Conservation (phyloP, 768 basidiomycete genomes). For the Boletus rufocinnamomeus region DNA sequence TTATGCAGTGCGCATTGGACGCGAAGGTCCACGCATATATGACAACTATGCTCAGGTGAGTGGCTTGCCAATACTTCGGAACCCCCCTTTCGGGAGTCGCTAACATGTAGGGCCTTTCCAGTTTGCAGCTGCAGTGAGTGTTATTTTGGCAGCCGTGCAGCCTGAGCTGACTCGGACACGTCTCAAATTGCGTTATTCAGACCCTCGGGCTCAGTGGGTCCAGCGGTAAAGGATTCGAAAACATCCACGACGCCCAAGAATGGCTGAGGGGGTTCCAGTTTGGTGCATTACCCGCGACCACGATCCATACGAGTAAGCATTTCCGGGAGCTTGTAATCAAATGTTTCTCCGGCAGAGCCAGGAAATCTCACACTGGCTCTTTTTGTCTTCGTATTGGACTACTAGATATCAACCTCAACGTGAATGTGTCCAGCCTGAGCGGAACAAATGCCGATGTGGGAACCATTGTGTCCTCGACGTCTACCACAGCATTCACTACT, state of each 20-base stretch:
- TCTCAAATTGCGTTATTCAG: conserved; percentile 14
- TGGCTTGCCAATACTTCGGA: background rate
- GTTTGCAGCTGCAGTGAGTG: conserved; percentile 30
- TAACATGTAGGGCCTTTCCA: conserved; percentile 8
- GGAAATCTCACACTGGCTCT: background rate
- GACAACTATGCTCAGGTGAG: conserved; percentile 32
- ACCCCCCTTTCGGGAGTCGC: background rate
- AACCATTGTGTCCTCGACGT: conserved; percentile 4
- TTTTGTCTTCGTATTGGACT: background rate
- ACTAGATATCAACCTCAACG: conserved; percentile 24
- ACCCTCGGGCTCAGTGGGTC: conserved; percentile 33
- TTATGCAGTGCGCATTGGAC: conserved; percentile 39
- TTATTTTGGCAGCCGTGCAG: background rate
- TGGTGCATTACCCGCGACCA: conserved; percentile 8
- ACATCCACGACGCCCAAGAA: conserved; percentile 26
- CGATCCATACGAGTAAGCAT: conserved; percentile 24
- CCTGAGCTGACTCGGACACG: background rate
- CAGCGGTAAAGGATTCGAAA: conserved; percentile 37
- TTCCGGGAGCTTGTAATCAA: background rate
- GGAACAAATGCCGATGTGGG: conserved; percentile 4
- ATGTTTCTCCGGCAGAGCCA: background rate
- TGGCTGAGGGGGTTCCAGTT: conserved; percentile 26
- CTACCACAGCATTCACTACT: conserved; percentile 1
- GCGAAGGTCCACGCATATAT: conserved; percentile 37
- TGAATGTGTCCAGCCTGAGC: conserved; percentile 18